These are phyloP conservation scores for Daedaleopsis sinensis DNA, from an alignment of 768 basidiomycete species.

Conservation along the genomic window DNA sequence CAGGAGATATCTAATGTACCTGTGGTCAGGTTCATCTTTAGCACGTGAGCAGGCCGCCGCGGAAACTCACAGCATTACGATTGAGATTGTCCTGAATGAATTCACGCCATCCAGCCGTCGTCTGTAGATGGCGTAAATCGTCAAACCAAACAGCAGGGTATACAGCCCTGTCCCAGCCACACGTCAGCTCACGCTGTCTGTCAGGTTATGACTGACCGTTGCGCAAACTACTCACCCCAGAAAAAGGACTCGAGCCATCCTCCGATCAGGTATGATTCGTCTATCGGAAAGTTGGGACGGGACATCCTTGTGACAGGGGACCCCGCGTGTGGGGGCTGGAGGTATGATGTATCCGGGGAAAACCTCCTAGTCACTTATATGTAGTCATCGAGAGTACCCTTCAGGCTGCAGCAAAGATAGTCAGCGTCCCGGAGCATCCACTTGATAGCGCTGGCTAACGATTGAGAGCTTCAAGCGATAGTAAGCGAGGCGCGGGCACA, in stretches of 20 bases:
- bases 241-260: conserved; percentile 6
- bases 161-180: not conserved
- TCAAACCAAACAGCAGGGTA: not conserved
- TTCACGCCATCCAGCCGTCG: not conserved
- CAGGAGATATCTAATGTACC: conserved; percentile 5
- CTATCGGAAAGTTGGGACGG: conserved; percentile 1
- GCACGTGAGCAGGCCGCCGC: not conserved
- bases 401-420: too few species aligned
- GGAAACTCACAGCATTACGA: not conserved
- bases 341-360: too few species aligned
- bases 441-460: too few species aligned
- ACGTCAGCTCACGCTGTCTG: not conserved
- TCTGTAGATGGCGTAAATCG: not conserved
- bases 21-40: too few species aligned
- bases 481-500: too few species aligned
- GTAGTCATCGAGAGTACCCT: too few species aligned
- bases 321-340: too few species aligned
- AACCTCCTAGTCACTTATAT: too few species aligned
- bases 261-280: conserved; percentile 7
- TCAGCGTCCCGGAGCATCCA: too few species aligned
- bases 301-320: too few species aligned
- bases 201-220: not conserved
- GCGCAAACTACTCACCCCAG: not conserved
- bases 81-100: not conserved
- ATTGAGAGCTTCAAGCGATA: too few species aligned